phyloP scores from a whole-genome alignment of 257 asterid genomes.

The Ajuga chamaepitys region DNA sequence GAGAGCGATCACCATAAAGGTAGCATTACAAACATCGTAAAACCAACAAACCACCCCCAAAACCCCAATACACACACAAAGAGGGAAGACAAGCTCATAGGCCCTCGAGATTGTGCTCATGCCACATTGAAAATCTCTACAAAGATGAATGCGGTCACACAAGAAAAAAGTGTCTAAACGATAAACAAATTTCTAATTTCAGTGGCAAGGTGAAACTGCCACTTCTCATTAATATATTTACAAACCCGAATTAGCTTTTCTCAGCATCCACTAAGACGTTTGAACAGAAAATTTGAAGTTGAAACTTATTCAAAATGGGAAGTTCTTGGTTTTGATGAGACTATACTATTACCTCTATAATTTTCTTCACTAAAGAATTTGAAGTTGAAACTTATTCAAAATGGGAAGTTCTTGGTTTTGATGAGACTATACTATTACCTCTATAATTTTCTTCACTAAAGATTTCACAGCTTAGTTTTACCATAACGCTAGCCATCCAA shows the following conservation, averaged over 20 bases:
- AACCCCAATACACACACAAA: no score
- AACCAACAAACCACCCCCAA: no score
- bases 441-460: not conserved
- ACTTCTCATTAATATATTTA: not conserved
- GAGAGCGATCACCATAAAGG: not conserved
- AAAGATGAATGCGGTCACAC: not conserved
- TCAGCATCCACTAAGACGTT: not conserved
- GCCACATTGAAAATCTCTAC: not conserved
- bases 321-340: not conserved
- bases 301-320: not conserved
- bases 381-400: not conserved
- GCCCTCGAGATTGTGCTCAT: not conserved
- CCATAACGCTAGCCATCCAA: not conserved
- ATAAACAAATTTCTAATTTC: not conserved
- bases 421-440: not conserved
- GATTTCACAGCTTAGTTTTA: not conserved
- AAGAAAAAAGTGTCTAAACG: not conserved
- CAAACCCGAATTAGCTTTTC: not conserved
- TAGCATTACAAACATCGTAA: not conserved
- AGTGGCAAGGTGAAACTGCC: not conserved
- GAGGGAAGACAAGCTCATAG: not conserved
- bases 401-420: not conserved
- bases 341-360: not conserved
- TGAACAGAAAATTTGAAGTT: no score
- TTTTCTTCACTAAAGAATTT: not conserved